phyloP scores from a whole-genome alignment of 306 rosid genomes.

The Prunus campanulata region DNA sequence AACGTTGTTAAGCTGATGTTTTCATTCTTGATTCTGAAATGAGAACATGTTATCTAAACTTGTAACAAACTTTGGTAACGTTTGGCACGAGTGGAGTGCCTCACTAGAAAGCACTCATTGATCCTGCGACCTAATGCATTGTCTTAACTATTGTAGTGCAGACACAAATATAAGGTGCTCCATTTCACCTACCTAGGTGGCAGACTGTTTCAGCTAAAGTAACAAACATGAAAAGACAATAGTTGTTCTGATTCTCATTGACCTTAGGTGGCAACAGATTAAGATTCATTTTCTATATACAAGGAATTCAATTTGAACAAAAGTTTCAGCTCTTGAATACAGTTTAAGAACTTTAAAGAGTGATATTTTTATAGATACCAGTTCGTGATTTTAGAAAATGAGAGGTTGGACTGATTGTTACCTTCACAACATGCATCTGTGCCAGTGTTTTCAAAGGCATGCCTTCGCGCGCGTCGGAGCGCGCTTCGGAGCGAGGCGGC shows the following conservation, averaged over 20 bases:
- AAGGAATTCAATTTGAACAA: not conserved
- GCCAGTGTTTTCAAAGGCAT: too few relatives aligned
- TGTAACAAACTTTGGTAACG: not conserved
- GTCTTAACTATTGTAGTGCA: not conserved
- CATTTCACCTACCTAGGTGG: not conserved
- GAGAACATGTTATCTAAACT: not conserved
- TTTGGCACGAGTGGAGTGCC: not conserved
- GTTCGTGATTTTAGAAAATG: not conserved
- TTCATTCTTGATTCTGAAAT: not conserved
- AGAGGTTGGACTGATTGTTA: slow-evolving; percentile 18
- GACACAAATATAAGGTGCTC: not conserved
- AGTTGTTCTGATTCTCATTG: not conserved
- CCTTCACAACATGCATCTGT: slow-evolving; percentile 86
- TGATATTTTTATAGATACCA: slow-evolving; percentile 5
- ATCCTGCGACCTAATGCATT: not conserved
- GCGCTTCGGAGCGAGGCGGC: too few relatives aligned
- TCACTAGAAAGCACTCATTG: not conserved
- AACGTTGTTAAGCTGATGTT: not conserved
- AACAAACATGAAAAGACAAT: not conserved
- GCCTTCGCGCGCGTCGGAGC: too few relatives aligned
- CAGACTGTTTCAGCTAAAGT: not conserved
- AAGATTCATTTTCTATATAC: too few relatives aligned
- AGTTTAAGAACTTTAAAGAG: slow-evolving; percentile 10
- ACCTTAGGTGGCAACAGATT: too few relatives aligned
- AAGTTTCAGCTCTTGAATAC: not conserved